These are phyloP conservation scores for Dendrobium officinale DNA, from an alignment of 106 monocot species.

Conservation along the genomic window DNA sequence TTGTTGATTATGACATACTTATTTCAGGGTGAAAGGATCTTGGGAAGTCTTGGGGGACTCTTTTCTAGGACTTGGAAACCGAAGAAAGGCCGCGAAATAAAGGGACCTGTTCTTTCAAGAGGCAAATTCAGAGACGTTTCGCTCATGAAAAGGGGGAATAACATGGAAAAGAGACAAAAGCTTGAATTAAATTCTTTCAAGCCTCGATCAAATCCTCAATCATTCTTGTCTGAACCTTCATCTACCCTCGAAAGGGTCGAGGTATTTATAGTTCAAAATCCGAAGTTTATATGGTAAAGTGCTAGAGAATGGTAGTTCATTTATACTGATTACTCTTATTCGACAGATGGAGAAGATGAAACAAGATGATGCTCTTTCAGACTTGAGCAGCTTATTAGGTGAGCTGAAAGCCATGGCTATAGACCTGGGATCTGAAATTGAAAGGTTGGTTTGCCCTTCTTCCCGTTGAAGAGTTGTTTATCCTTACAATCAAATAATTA, in stretches of 20 bases:
- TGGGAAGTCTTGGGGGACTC: conserved; percentile 73
- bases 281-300: neutral
- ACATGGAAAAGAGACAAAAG: conserved; percentile 48
- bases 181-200: conserved; percentile 30
- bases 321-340: neutral
- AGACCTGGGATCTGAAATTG: conserved; percentile 68
- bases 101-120: conserved; percentile 44
- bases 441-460: conserved; percentile 26
- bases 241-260: conserved; percentile 35
- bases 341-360: conserved; percentile 47
- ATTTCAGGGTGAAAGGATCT: conserved; percentile 71
- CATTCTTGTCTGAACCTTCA: conserved; percentile 15
- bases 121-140: conserved; percentile 37
- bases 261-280: conserved; percentile 19
- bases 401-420: conserved; percentile 59
- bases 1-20: neutral
- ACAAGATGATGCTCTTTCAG: conserved; percentile 56
- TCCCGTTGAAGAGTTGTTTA: neutral
- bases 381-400: conserved; percentile 49
- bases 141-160: conserved; percentile 28
- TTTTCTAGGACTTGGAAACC: conserved; percentile 78
- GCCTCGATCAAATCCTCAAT: conserved; percentile 16
- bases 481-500: neutral
- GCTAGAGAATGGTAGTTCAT: neutral
- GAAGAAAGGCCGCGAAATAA: conserved; percentile 46